These are phyloP conservation scores for Hygrocybe coccinea DNA, from an alignment of 768 basidiomycete genomes.

Conservation along the genomic window DNA sequence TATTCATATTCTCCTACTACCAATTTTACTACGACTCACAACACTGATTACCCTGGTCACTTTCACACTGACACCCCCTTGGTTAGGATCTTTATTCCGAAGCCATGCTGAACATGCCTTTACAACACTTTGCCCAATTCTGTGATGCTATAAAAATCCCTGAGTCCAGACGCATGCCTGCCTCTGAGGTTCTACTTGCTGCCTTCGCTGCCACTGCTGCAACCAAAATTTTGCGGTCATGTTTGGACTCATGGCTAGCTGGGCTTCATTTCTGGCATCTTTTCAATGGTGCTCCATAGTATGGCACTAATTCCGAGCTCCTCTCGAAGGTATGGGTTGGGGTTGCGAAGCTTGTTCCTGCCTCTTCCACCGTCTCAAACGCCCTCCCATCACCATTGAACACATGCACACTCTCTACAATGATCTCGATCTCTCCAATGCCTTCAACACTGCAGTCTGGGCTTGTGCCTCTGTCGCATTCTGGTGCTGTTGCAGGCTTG, in stretches of 20 bases:
- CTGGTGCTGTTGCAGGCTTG: constrained; percentile 29
- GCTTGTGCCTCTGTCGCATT: constrained; percentile 32
- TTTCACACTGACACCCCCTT: too few species aligned
- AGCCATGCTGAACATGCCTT: too few species aligned
- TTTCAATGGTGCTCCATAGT: constrained; percentile 30
- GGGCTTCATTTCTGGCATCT: constrained; percentile 34
- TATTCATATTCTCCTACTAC: too few species aligned
- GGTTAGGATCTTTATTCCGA: too few species aligned
- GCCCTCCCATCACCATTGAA: constrained; percentile 28
- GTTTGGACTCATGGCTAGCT: constrained; percentile 26
- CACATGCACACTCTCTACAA: constrained; percentile 20
- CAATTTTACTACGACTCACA: too few species aligned
- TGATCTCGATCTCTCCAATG: constrained; percentile 18
- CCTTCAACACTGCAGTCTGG: constrained; percentile 30
- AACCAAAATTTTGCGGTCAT: too few species aligned
- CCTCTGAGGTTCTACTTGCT: too few species aligned
- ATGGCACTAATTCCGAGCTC: constrained; percentile 13
- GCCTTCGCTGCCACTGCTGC: too few species aligned
- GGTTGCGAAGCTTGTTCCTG: constrained; percentile 17
- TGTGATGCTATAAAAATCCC: too few species aligned
- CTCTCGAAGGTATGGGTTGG: constrained; percentile 9
- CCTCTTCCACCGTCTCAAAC: constrained; percentile 8
- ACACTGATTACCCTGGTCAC: too few species aligned
- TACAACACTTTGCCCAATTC: too few species aligned
- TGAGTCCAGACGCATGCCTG: too few species aligned